Base-by-base conservation (phyloP, 495 filamentous ascomycete genomes). In the Penicillium riverlandense region DNA sequence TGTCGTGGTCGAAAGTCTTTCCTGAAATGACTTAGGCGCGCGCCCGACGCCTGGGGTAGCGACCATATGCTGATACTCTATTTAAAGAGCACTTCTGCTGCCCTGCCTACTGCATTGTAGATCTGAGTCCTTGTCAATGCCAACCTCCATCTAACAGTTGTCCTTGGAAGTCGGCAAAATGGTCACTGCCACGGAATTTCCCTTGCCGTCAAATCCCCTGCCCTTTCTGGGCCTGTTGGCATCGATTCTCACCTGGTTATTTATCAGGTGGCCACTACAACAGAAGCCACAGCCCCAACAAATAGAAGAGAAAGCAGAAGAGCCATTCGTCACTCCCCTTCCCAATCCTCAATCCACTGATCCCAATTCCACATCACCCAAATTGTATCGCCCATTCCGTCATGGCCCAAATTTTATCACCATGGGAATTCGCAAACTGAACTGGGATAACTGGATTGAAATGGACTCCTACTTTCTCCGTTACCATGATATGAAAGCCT, bases 371-470 rank as follows among this genome's bases (percentile, higher is more conserved):
- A 83, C 82, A 8, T 78, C 80, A 42, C 83, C 85, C 6, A 71
- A 84, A 7, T 79, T 85, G 8, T 89, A 88, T 59, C 75, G 85
- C 15, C 83, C 85, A 8, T 88, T 88, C 61, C 77, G 79, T 44
- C 73, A 86, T 60, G 85, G 85, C 0, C 81, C 81, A 8, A 67
- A 69, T 30, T 74, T 84, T 53, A 74, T 86, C 45, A 88, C 81
- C 7, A 89, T 89, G 85, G 85, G 85, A 6, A 72, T 89, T 11
- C 78, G 83, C 40, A 75, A 70, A n/a, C 72, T 87, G 62, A 64
- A 76, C 34, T 82, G 77, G 62, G 73, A 78, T 50, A 79, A 83
- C 10, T 88, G 85, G 85, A 88, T 88, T 48, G 74, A 88, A 64
- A 74, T 89, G 30, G 86, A 90, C 59, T 85, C 79, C 50, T 75